Base-by-base conservation (phyloP, 2,329 filamentous ascomycete species). In the Xylaria sp. region DNA sequence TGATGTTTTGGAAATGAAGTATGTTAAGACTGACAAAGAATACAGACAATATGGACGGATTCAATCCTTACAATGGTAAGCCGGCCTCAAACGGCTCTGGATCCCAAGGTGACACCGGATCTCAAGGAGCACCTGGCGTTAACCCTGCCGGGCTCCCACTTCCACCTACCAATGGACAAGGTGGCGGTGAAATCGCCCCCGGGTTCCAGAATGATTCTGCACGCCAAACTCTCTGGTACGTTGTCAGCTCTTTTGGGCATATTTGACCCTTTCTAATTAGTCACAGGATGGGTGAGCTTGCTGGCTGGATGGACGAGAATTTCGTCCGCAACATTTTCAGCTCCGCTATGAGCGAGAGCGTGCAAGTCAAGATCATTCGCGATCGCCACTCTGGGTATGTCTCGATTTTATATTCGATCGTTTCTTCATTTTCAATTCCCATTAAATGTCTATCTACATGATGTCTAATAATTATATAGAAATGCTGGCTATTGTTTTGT, bases 401-500 rank as follows among this genome's bases (percentile, higher is more conserved):
- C 9, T 42, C 23, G 33, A 46, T 11, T 28, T 23, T 15, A 17
- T 15, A 7, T 33, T 13, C 3, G 20, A 48, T n/a, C 23, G 38
- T 33, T 5, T 56, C 15, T 23, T 28, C 42, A 2, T 46, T 2
- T 4, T 31, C 10, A 1, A 42, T 28, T 58, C 28, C 9, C n/a
- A 33, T 59, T 36, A 2, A 9, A 36, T 26, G 10, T 36, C 7
- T 13, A 20, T 56, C 10, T 5, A 6, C 11, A 31, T 15, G 36
- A 64, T n/a, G n/a, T 20, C 40, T 46, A 17, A 26, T 59, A 44
- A 49, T 23, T 23, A 62, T 49, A 38, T 79, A 97, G 93, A 77
- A 99, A 97, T 81, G 96, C 96, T 72, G 96, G 96, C 69, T 99
- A 99, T 84, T 99, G 95, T 84, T 99, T 99, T 81, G 94, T 98